Percentiles rank a stretch among this genome's conserved stretches.
Conservation (phyloP, 352 stramenopile genomes). For the Phytophthora sp. region DNA sequence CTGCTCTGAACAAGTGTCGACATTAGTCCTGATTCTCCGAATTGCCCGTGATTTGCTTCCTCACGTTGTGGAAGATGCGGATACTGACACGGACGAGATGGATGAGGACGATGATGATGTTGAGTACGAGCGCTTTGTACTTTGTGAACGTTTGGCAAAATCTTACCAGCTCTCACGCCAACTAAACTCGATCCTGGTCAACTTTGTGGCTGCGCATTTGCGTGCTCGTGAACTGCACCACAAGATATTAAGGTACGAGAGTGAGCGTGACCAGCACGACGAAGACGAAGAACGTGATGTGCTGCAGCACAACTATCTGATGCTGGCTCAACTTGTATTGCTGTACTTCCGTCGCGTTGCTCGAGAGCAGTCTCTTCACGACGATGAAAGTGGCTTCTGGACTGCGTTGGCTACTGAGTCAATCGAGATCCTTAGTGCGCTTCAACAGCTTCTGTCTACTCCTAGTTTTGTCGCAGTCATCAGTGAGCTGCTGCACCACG, state of each 20-base stretch:
- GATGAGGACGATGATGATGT: conserved; percentile 72
- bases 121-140: conserved; percentile 56
- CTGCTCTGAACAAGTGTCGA: conserved; percentile 61
- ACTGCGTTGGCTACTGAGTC: conserved; percentile 49
- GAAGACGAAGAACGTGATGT: conserved; percentile 49
- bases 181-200: conserved; percentile 67
- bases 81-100: conserved; percentile 76
- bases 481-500: conserved; percentile 82
- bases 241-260: conserved; percentile 68
- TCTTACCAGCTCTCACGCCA: conserved; percentile 52
- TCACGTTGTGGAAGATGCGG: conserved; percentile 70
- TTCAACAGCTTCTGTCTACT: conserved; percentile 86
- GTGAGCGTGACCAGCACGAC: conserved; percentile 39
- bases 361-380: conserved; percentile 67
- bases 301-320: conserved; percentile 81
- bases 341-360: conserved; percentile 84
- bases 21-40: conserved; percentile 63
- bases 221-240: conserved; percentile 71
- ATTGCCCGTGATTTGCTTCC: conserved; percentile 69
- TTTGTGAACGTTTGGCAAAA: conserved; percentile 37
- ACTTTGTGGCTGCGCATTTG: conserved; percentile 76
- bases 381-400: conserved; percentile 65
- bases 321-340: conserved; percentile 79
- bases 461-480: conserved; percentile 89
- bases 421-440: conserved; percentile 76